Percentiles rank a stretch among this genome's conserved stretches.
phyloP scores from a whole-genome alignment of 179 eudicot species.

The Beta macrorhiza region DNA sequence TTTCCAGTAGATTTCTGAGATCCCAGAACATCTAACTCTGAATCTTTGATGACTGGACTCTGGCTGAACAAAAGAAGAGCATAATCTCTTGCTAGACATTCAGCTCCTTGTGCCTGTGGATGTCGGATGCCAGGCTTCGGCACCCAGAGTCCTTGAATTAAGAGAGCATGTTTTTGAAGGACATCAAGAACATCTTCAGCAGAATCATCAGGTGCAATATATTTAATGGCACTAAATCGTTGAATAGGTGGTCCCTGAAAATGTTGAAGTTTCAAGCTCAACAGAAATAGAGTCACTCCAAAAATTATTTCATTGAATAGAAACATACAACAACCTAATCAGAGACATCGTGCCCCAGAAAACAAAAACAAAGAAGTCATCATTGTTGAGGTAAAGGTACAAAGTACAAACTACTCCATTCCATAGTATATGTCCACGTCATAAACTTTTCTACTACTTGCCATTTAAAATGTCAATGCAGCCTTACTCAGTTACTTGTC shows the following conservation, averaged over 20 bases:
- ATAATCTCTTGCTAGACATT: slow-evolving; percentile 48
- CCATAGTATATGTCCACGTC: background rate
- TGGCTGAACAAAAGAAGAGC: slow-evolving; percentile 56
- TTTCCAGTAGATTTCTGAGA: slow-evolving; percentile 30
- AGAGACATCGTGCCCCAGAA: background rate
- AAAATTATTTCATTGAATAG: background rate
- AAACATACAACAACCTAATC: background rate
- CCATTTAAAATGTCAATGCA: background rate
- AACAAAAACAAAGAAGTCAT: background rate
- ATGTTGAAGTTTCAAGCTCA: slow-evolving; percentile 4
- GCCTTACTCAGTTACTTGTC: background rate
- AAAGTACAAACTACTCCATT: too few species aligned
- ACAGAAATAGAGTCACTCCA: background rate
- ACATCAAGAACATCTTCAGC: slow-evolving; percentile 55
- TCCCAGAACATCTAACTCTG: slow-evolving; percentile 34
- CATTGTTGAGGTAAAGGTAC: background rate
- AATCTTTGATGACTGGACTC: slow-evolving; percentile 41
- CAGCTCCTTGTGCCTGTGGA: slow-evolving; percentile 24
- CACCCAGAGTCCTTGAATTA: slow-evolving; percentile 90
- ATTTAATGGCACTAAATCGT: slow-evolving; percentile 56
- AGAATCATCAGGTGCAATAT: slow-evolving; percentile 59
- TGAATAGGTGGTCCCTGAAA: slow-evolving; percentile 62
- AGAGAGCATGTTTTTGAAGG: slow-evolving; percentile 49
- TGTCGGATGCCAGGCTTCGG: slow-evolving; percentile 44
- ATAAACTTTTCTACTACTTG: background rate